Percentiles rank a stretch among this genome's conserved stretches.
These are phyloP conservation scores for Diplodia mutila DNA, from an alignment of 2,329 filamentous ascomycete genomes.

Conservation along the genomic window DNA sequence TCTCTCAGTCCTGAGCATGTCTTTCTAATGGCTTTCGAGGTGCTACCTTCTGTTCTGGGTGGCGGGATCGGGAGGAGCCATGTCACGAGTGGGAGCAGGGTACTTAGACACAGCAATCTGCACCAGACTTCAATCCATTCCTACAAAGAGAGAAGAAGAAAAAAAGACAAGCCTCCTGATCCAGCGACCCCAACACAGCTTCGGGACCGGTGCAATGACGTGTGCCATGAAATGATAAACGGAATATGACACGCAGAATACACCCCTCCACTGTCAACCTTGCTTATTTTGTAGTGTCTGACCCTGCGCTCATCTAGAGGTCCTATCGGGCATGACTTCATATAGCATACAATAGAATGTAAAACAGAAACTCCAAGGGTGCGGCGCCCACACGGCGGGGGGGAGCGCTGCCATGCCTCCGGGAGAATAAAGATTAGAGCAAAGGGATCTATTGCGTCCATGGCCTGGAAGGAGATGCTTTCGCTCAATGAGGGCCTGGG, in stretches of 20 bases:
- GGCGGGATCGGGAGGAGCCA: not conserved
- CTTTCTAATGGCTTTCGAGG: not conserved
- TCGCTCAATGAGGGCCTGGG: conserved; percentile 21
- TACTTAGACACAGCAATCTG: not conserved
- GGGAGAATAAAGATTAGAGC: not conserved
- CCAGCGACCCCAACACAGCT: not conserved
- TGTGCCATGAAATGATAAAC: not conserved
- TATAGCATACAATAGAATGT: conserved; percentile 19
- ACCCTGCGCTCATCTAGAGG: not conserved
- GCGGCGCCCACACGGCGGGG: not conserved
- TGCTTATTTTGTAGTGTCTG: not conserved
- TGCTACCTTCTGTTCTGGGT: not conserved
- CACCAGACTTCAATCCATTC: conserved; percentile 5
- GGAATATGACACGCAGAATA: not conserved
- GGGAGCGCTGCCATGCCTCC: not conserved
- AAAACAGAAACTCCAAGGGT: not conserved
- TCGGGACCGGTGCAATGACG: conserved; percentile 3
- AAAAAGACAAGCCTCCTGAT: conserved; percentile 13
- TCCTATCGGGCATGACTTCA: conserved; percentile 10
- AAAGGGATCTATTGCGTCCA: conserved; percentile 8
- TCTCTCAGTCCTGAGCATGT: too few relatives aligned
- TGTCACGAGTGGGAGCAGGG: not conserved
- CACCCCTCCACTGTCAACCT: conserved; percentile 1
- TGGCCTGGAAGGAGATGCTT: not conserved
- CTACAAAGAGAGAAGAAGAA: conserved; percentile 4